A percentile compares a stretch with the other conserved stretches of the same genome.
Conservation (phyloP, 1,139 yeast species). For the Hemisphaericaspora lyxosophila region DNA sequence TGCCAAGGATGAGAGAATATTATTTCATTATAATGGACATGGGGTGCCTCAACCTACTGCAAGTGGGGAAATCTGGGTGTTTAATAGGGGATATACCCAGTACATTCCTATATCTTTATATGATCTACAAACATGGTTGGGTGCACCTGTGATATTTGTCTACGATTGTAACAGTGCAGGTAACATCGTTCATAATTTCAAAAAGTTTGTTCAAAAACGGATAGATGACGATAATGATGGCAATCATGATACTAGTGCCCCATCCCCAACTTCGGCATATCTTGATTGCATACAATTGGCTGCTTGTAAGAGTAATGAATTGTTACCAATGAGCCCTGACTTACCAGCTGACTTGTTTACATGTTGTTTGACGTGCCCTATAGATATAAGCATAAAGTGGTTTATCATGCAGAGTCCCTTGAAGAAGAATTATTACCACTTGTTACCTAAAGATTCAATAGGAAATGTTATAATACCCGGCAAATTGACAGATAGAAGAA, state of each 20-base stretch:
- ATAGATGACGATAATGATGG: conserved; percentile 84
- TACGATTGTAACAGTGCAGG: conserved; percentile 97
- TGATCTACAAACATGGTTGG: conserved; percentile 94
- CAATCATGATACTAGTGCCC: conserved; percentile 62
- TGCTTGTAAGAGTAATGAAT: conserved; percentile 85
- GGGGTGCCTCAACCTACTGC: conserved; percentile 98
- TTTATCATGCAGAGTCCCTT: conserved; percentile 82
- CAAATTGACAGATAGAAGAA: conserved; percentile 83
- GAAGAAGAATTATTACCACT: conserved; percentile 60
- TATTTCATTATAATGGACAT: conserved; percentile 96
- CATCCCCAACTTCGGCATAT: conserved; percentile 68
- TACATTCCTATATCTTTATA: conserved; percentile 92
- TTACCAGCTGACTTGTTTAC: conserved; percentile 96
- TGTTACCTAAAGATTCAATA: conserved; percentile 48
- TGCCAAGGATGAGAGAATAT: conserved; percentile 85
- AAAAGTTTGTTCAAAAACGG: conserved; percentile 85
- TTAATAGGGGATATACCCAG: conserved; percentile 94
- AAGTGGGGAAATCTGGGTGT: conserved; percentile 99
- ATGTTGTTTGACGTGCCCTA: conserved; percentile 93
- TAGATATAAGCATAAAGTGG: conserved; percentile 91
- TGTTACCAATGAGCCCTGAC: conserved; percentile 90
- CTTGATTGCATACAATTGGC: conserved; percentile 91
- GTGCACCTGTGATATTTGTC: conserved; percentile 95
- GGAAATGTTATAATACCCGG: conserved; percentile 83
- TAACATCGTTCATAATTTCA: conserved; percentile 85